These are phyloP conservation scores for Chlorella variabilis DNA, from an alignment of 163 green algal species.

Conservation along the genomic window DNA sequence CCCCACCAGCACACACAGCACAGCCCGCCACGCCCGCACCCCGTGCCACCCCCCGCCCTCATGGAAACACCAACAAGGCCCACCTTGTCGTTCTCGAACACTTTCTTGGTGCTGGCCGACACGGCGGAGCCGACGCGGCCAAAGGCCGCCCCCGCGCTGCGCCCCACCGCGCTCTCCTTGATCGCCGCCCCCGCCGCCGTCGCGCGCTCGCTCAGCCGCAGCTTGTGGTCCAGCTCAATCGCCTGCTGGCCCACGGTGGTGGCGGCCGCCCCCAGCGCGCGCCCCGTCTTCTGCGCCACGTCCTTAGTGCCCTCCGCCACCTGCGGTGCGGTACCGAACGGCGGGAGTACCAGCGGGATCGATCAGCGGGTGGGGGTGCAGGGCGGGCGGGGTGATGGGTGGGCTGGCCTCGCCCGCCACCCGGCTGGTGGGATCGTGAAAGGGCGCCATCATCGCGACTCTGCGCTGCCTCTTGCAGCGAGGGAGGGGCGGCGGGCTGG, in stretches of 20 bases:
- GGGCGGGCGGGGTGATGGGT: too few relatives aligned
- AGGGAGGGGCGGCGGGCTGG: too few relatives aligned
- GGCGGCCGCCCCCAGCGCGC: slow-evolving; percentile 3
- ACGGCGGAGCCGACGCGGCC: slow-evolving; percentile 6
- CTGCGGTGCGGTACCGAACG: not conserved
- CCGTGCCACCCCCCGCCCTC: not conserved
- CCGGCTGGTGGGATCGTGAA: too few relatives aligned
- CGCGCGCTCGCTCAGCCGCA: slow-evolving; percentile 36
- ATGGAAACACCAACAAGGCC: not conserved
- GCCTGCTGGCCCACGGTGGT: slow-evolving; percentile 16
- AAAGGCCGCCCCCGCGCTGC: not conserved
- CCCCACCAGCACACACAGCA: too few relatives aligned
- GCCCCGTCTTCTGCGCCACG: slow-evolving; percentile 14
- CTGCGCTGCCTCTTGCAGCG: too few relatives aligned
- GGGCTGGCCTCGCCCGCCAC: too few relatives aligned
- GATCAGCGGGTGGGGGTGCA: too few relatives aligned
- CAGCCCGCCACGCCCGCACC: too few relatives aligned
- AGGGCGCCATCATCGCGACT: too few relatives aligned
- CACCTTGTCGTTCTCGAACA: slow-evolving; percentile 34
- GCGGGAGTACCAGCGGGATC: too few relatives aligned
- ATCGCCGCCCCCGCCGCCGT: slow-evolving; percentile 1
- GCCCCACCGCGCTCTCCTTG: slow-evolving; percentile 33
- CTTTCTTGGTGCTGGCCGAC: slow-evolving; percentile 16
- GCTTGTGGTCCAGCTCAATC: slow-evolving; percentile 35
- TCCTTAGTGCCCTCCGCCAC: slow-evolving; percentile 33